Evolutionary conservation across 768 basidiomycete genomes (phyloP).

Genomic region (Pisolithus marmoratus): DNA sequence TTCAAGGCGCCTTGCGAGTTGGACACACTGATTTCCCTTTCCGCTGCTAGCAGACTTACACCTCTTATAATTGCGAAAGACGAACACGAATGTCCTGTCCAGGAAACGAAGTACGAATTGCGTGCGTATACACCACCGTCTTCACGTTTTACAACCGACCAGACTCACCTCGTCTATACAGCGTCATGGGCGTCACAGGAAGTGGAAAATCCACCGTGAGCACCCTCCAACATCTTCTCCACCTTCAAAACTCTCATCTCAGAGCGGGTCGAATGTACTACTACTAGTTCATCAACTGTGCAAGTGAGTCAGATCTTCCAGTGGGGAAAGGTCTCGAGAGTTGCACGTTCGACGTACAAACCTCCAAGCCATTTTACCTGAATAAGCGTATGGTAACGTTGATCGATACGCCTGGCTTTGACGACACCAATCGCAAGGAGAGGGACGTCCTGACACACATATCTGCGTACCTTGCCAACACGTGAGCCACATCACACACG

Average conservation of each 20-base stretch:
- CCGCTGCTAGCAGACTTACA: no score
- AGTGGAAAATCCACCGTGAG: conserved; percentile 15
- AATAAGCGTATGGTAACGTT: conserved; percentile 36
- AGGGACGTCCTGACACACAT: conserved; percentile 40
- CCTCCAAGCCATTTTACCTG: conserved; percentile 33
- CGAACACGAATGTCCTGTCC: not conserved
- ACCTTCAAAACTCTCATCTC: not conserved
- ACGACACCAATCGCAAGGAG: conserved; percentile 40
- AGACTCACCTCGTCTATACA: not conserved
- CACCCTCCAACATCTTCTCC: not conserved
- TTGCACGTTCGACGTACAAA: conserved; percentile 38
- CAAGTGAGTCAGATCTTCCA: conserved; percentile 36
- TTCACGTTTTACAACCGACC: not conserved
- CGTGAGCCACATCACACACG: not conserved
- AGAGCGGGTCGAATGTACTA: no score
- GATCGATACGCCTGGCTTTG: conserved; percentile 53
- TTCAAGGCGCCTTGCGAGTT: no score
- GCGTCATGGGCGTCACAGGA: conserved; percentile 14
- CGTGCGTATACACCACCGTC: conserved; percentile 2
- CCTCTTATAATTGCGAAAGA: no score
- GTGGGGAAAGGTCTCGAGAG: conserved; percentile 39
- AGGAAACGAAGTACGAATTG: conserved; percentile 5
- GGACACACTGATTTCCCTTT: no score
- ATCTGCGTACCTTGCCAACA: conserved; percentile 20
- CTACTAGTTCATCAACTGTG: conserved; percentile 41